Evolutionary conservation across 2,329 filamentous ascomycete genomes (phyloP), one percentile per base, ranked within the genome.

Genomic region (Neonectria faginata): DNA sequence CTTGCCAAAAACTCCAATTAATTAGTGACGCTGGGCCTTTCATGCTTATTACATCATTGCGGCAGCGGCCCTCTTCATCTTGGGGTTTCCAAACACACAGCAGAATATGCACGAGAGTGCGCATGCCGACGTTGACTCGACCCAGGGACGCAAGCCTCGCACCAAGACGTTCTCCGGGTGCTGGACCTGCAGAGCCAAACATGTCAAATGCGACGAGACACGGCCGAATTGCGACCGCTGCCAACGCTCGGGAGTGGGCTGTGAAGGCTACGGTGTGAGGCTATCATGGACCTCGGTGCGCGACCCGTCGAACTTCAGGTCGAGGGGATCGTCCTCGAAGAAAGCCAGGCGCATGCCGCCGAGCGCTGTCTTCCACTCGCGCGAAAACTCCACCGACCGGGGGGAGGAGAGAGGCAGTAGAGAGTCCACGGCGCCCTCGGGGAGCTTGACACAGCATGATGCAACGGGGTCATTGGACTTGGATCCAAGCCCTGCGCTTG

Each of bases 181-280:
- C 53, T 73, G 71, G 71, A 73, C 71, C 0, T 73, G 71, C 62
- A 62, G 71, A 6, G 70, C 71, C 6, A 73, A 73, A 33, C 71
- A 73, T 27, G 59, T 73, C 59, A 73, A 73, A 36, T 78, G 75
- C 52, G 76, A 77, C 52, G 71, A 73, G 54, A 55, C 65, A 0
- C 67, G 70, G 3, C 71, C 71, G 0, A 48, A 57, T 1, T 73
- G 71, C 39, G 52, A 65, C 12, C 71, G 71, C 5, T 73, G 71
- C 20, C 70, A 58, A 1, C 66, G 65, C 14, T 64, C 70, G 0
- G 71, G 71, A 1, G 16, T 71, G 0, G 53, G 60, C 3, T 73
- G 71, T 1, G 71, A 73, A 9, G 71, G 71, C 0, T 73, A 73
- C 31, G 71, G 70, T 2, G 64, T 73, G 0, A 67, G 71, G 18